phyloP scores from a whole-genome alignment of 2,329 filamentous ascomycete genomes.

The Capronia epimyces region DNA sequence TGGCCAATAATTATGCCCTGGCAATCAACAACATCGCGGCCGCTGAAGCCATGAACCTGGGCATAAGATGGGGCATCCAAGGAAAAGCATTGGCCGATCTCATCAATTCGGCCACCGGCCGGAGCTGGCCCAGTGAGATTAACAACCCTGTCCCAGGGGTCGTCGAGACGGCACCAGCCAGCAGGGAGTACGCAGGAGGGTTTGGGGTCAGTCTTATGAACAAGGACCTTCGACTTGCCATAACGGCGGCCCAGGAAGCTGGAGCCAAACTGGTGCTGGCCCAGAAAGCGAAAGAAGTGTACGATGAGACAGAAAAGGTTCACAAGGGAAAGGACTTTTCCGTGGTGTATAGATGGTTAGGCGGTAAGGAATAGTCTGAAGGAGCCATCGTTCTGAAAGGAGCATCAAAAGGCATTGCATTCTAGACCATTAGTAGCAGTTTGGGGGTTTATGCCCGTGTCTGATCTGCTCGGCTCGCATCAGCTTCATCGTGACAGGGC shows the following conservation, averaged over 20 bases:
- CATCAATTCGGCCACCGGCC: conserved; percentile 90
- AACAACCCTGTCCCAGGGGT: conserved; percentile 94
- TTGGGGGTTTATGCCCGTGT: too few species aligned
- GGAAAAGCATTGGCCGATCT: conserved; percentile 68
- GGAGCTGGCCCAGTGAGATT: conserved; percentile 90
- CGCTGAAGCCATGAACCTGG: conserved; percentile 62
- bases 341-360: conserved; percentile 57
- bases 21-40: conserved; percentile 83
- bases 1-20: conserved; percentile 95
- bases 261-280: conserved; percentile 62
- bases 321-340: conserved; percentile 73
- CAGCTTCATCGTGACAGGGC: too few species aligned
- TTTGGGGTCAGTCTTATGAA: conserved; percentile 75
- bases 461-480: too few species aligned
- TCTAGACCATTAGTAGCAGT: too few species aligned
- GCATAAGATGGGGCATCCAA: conserved; percentile 58
- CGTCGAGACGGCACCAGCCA: conserved; percentile 67
- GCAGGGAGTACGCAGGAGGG: conserved; percentile 68
- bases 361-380: conserved; percentile 25
- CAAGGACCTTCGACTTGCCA: conserved; percentile 70
- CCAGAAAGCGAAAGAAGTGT: conserved; percentile 59
- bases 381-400: not conserved
- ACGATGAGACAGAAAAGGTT: conserved; percentile 58
- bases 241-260: conserved; percentile 64
- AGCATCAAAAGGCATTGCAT: not conserved